Evolutionary conservation across 2,329 filamentous ascomycete genomes (phyloP), one percentile per base, ranked within the genome.

Genomic region (Boeremia exigua): DNA sequence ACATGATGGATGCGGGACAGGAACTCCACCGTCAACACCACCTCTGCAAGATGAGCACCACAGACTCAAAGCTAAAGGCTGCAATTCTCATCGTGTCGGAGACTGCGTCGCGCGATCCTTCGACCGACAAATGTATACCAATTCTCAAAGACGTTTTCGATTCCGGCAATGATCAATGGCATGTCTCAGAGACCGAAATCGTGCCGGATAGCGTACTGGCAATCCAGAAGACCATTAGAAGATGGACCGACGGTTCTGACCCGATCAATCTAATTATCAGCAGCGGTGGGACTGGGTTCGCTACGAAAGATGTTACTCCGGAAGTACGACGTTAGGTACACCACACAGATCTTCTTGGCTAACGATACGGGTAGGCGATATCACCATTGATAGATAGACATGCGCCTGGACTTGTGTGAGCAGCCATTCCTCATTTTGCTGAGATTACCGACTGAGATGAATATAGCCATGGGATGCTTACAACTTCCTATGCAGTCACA

Each of bases 211-310:
- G 87, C 71, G 81, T 88, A 5, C 74, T 85, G 4, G 82, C 88
- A 17, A 97, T 99, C 53, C 91, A 96, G 70, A 81, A 81, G 14
- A 82, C 86, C 46, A 83, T 99, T 46, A 85, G 80, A 57, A 71
- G 79, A 10, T 97, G 91, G 91, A 81, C 90, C 0, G 92, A 96
- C 74, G 67, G 83, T 5, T 82, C 82, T 43, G 75, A 71, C 4
- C 61, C 81, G 4, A 74, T 88, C 45, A 94, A 96, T 75, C 77
- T 98, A 54, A 85, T 99, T 56, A 76, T 97, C 42, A 94, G 92
- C 0, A 96, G 92, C 6, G 95, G 95, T 19, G 95, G 95, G 2
- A 99, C 95, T 1, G 95, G 95, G 0, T 99, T 99, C 75, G 89
- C 95, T 7, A 81, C 87, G 10, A 85, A 88, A 51, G 95, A 99